phyloP scores from a whole-genome alignment of 2,329 filamentous ascomycete genomes.

The Alternaria sp. region DNA sequence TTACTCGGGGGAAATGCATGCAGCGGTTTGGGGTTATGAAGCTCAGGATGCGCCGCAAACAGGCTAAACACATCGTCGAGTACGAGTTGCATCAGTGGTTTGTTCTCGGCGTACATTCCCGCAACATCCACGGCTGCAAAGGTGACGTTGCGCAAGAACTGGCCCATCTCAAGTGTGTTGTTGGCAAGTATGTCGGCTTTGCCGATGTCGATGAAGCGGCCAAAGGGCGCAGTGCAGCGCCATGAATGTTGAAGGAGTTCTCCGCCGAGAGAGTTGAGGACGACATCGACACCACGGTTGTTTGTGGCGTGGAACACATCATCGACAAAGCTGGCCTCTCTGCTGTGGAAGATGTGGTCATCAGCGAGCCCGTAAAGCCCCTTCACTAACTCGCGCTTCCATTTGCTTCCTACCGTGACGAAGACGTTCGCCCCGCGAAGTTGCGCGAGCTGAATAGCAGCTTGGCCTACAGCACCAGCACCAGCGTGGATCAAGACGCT shows the following conservation, averaged over 20 bases:
- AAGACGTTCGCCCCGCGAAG: constrained; percentile 28
- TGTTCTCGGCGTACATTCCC: constrained; percentile 5
- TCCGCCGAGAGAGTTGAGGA: constrained; percentile 45
- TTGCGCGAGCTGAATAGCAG: constrained; percentile 32
- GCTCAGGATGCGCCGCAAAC: neutral
- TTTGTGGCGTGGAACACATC: constrained; percentile 35
- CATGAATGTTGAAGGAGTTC: constrained; percentile 34
- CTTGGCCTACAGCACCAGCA: constrained; percentile 32
- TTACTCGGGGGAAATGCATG: constrained; percentile 13
- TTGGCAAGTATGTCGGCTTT: constrained; percentile 25
- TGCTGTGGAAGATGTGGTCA: constrained; percentile 44
- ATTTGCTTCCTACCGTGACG: constrained; percentile 23
- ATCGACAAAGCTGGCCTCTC: constrained; percentile 37
- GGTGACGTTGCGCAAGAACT: constrained; percentile 19
- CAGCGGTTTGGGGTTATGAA: constrained; percentile 6
- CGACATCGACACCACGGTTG: constrained; percentile 44
- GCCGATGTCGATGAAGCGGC: constrained; percentile 42
- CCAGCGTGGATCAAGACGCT: constrained; percentile 38
- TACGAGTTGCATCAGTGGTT: constrained; percentile 14
- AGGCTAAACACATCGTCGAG: constrained; percentile 12
- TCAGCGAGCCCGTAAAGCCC: constrained; percentile 32
- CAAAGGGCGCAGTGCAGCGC: constrained; percentile 39
- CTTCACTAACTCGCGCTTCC: constrained; percentile 17
- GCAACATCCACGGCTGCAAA: constrained; percentile 14
- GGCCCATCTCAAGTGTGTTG: constrained; percentile 20